phyloP scores from a whole-genome alignment of 805 yeast genomes.

The Metschnikowia matae region DNA sequence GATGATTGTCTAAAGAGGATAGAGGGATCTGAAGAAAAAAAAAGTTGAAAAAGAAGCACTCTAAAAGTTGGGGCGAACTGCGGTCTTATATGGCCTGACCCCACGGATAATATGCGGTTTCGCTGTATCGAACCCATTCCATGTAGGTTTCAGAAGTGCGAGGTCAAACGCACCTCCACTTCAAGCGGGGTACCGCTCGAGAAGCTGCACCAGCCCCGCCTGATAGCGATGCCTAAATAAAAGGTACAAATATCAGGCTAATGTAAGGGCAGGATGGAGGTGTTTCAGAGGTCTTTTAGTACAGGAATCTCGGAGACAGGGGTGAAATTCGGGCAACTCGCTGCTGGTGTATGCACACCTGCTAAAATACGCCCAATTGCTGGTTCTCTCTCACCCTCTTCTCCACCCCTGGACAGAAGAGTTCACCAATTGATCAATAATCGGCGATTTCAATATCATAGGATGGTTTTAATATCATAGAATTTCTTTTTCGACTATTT shows the following conservation, averaged over 20 bases:
- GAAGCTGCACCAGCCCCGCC: not conserved
- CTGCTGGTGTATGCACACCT: not conserved
- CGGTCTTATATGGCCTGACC: conserved; percentile 3
- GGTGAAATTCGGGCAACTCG: not conserved
- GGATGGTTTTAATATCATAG: no score
- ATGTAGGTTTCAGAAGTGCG: conserved; percentile 5
- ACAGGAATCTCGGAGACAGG: not conserved
- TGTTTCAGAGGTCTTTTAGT: not conserved
- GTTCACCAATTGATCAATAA: no score
- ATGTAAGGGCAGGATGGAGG: not conserved
- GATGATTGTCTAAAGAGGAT: not conserved
- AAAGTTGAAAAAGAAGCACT: not conserved
- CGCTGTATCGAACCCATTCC: conserved; percentile 1
- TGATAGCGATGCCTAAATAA: not conserved
- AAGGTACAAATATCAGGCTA: not conserved
- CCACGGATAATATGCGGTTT: conserved; percentile 2
- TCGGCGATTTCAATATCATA: no score
- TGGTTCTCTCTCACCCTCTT: not conserved
- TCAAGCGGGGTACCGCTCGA: not conserved
- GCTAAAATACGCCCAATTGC: not conserved
- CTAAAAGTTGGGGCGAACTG: conserved; percentile 1
- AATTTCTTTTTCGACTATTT: no score
- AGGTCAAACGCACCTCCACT: not conserved
- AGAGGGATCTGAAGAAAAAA: not conserved
- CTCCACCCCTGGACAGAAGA: not conserved